phyloP scores from a whole-genome alignment of 75 land plant species.

The Cryptomeria japonica region DNA sequence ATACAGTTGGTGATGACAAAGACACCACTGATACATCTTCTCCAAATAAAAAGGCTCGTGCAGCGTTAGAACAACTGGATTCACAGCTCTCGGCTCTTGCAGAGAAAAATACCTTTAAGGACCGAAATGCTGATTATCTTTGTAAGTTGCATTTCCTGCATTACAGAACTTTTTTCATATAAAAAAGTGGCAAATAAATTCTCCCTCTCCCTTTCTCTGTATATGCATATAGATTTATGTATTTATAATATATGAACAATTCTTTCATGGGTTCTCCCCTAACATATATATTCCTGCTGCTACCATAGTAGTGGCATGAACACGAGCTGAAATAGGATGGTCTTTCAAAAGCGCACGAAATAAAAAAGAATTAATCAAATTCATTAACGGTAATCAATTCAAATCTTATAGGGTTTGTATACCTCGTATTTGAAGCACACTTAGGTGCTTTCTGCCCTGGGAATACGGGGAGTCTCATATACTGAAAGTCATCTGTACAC shows the following conservation, averaged over 20 bases:
- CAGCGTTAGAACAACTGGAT: not conserved
- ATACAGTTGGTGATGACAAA: not conserved
- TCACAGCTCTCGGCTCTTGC: not conserved
- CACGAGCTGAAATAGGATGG: not conserved
- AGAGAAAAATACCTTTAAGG: not conserved
- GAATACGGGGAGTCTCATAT: too few relatives aligned
- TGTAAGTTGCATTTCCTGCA: not conserved
- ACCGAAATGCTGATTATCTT: not conserved
- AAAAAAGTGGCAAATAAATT: too few relatives aligned
- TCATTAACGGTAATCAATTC: not conserved
- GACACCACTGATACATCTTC: too few relatives aligned
- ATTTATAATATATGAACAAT: too few relatives aligned
- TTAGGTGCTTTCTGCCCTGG: too few relatives aligned
- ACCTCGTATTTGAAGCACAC: too few relatives aligned
- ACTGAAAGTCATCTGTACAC: too few relatives aligned
- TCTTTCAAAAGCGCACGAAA: not conserved
- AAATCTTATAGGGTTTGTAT: too few relatives aligned
- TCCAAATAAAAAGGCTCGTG: not conserved
- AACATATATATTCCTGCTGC: not conserved
- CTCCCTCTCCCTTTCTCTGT: too few relatives aligned
- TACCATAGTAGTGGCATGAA: not conserved
- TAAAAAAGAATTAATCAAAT: not conserved
- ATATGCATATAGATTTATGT: too few relatives aligned
- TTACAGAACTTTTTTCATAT: too few relatives aligned
- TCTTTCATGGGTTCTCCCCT: too few relatives aligned